Evolutionary conservation across 257 asterid genomes (phyloP).

Genomic region (Nicotiana obtusifolia): DNA sequence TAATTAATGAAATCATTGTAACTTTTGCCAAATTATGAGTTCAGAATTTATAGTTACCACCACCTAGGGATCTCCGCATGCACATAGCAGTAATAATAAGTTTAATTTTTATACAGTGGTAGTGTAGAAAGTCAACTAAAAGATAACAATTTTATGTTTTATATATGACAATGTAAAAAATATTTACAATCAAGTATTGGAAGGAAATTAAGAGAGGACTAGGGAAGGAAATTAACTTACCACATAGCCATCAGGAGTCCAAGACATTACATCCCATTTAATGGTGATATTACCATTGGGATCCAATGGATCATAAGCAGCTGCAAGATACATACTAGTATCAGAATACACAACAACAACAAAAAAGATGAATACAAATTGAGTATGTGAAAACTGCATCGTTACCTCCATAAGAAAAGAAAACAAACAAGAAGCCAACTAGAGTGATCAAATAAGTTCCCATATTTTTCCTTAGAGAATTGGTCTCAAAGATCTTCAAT

Average conservation of each 20-base stretch:
- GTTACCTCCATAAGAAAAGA: slow-evolving; percentile 47
- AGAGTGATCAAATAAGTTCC: slow-evolving; percentile 13
- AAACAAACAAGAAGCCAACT: slow-evolving; percentile 22
- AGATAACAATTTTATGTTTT: not conserved
- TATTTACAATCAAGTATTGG: not conserved
- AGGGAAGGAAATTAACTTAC: slow-evolving; percentile 25
- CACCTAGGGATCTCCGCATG: not conserved
- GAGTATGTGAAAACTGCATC: not conserved
- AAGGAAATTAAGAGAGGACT: not conserved
- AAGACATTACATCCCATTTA: slow-evolving; percentile 85
- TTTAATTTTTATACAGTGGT: not conserved
- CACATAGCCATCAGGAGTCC: slow-evolving; percentile 93
- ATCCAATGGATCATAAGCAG: slow-evolving; percentile 83
- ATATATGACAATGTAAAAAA: not conserved
- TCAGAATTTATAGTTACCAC: not conserved
- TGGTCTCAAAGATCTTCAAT: not conserved
- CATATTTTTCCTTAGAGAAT: slow-evolving; percentile 26
- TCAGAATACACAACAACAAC: not conserved
- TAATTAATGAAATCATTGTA: too few relatives aligned
- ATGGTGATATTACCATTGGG: slow-evolving; percentile 85
- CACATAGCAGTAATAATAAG: not conserved
- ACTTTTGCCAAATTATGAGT: not conserved
- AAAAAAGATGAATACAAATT: not conserved
- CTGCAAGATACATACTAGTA: slow-evolving; percentile 22
- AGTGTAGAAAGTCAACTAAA: not conserved